These are phyloP conservation scores for Quercus tomentella DNA, from an alignment of 331 rosid species.

Conservation along the genomic window DNA sequence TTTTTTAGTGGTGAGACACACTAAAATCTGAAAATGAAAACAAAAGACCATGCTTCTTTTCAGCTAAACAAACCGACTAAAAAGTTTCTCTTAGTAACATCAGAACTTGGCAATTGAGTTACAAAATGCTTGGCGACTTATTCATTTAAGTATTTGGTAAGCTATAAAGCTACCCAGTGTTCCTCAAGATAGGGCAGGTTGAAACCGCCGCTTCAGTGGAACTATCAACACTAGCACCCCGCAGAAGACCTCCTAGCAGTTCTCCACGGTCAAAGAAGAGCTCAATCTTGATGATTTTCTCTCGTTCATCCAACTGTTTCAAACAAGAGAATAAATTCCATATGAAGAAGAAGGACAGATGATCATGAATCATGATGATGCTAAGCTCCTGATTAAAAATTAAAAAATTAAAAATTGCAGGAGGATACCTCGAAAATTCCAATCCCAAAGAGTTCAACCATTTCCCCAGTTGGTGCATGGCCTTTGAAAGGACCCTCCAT, in stretches of 20 bases:
- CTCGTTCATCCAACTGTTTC: constrained; percentile 50
- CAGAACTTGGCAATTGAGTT: too few relatives aligned
- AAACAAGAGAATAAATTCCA: not conserved
- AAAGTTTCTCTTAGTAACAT: too few relatives aligned
- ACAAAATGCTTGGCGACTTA: too few relatives aligned
- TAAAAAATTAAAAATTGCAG: not conserved
- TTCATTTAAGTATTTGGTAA: not conserved
- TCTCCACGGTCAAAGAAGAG: constrained; percentile 65
- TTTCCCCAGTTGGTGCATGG: constrained; percentile 58
- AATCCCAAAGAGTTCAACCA: constrained; percentile 53
- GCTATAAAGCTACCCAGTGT: constrained; percentile 35
- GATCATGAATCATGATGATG: not conserved
- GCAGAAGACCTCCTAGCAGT: constrained; percentile 58
- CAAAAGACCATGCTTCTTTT: too few relatives aligned
- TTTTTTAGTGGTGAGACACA: too few relatives aligned
- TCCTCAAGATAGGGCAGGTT: constrained; percentile 51
- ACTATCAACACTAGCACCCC: constrained; percentile 26
- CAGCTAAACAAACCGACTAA: too few relatives aligned
- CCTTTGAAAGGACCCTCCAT: constrained; percentile 85
- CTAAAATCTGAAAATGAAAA: too few relatives aligned
- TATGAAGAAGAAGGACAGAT: not conserved
- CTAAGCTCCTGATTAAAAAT: too few relatives aligned
- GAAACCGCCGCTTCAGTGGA: constrained; percentile 30
- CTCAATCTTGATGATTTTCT: constrained; percentile 64
- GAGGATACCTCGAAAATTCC: constrained; percentile 43